Evolutionary conservation across 192 early-diverging fungal species (phyloP), one percentile per base, ranked within the genome.

Genomic region (Backusella macrospora): DNA sequence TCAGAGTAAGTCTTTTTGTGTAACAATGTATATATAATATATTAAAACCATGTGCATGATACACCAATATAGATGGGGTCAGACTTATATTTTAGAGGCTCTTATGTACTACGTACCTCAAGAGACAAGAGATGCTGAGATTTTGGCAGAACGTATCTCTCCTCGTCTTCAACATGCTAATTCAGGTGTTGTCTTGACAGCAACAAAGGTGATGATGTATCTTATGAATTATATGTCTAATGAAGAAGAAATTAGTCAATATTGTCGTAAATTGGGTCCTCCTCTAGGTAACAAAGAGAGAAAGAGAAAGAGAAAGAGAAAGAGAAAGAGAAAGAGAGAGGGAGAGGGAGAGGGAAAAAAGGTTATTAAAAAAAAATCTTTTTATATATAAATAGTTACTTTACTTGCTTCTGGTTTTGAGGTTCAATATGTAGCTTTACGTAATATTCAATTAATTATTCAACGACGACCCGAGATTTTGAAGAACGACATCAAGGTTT

Each of bases 381-480:
- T 43, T 62, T 18, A 47, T 63, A 3, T 6, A 2, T 40, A 39
- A 16, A 5, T 48, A 93, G 95, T 99, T 5, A 99, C 98, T 0
- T 87, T 98, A 37, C 87, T 99, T 34, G 90, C 95, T 8, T 87
- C 86, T 64, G 91, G 91, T 23, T 93, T 94, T 29, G 98, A 99
- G 83, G 94, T 99, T 44, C 98, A 99, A 79, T 99, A 96, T 81
- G 95, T 99, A 13, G 93, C 96, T 10, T 87, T 99, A 73, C 90
- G 97, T 62, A 99, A 99, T 82, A 99, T 98, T 76, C 88, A 95
- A 46, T 85, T 99, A 16, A 90, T 99, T 49, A 89, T 99, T 64
- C 96, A 99, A 82, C 85, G 88, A 70, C 88, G 93, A 75, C 96
- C 96, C 3, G 93, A 95, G 10, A 86, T 98, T 23, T 85, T 99